Conservation (phyloP, 768 basidiomycete species). For the Suillus plorans region DNA sequence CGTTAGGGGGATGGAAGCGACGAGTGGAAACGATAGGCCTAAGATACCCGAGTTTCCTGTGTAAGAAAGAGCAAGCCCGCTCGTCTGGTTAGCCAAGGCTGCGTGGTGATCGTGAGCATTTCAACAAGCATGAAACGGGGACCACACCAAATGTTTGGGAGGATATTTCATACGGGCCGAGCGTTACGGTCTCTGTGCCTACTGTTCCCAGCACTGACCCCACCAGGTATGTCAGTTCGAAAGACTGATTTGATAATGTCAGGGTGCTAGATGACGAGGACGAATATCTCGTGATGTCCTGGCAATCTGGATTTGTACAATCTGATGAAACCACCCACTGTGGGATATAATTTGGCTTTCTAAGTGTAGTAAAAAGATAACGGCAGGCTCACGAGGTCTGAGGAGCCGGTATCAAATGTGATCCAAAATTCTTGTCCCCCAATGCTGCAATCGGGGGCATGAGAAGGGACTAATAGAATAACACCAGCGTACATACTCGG, state of each 20-base stretch:
- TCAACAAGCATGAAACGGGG: neutral
- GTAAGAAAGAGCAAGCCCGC: slow-evolving; percentile 41
- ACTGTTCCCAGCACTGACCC: slow-evolving; percentile 49
- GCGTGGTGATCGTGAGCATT: slow-evolving; percentile 4
- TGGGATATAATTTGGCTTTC: neutral
- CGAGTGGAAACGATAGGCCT: slow-evolving; percentile 51
- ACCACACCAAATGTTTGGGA: slow-evolving; percentile 49
- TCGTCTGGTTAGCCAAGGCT: slow-evolving; percentile 47
- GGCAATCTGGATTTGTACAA: slow-evolving; percentile 47
- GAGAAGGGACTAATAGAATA: neutral
- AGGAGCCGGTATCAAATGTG: slow-evolving; percentile 57
- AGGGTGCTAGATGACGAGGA: slow-evolving; percentile 31
- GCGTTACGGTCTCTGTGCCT: slow-evolving; percentile 43
- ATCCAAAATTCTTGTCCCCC: slow-evolving; percentile 44
- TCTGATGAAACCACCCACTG: slow-evolving; percentile 53
- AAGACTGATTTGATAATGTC: slow-evolving; percentile 32
- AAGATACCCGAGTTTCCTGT: slow-evolving; percentile 55
- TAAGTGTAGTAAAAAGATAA: slow-evolving; percentile 4
- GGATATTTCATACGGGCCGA: slow-evolving; percentile 45
- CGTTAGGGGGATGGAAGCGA: slow-evolving; percentile 44
- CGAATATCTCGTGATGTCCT: slow-evolving; percentile 41
- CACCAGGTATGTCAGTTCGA: slow-evolving; percentile 49
- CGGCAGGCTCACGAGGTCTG: slow-evolving; percentile 45
- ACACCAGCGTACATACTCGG: slow-evolving; percentile 19
- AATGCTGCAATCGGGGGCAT: slow-evolving; percentile 28